Evolutionary conservation across 352 stramenopile genomes (phyloP).

Genomic region (Phytophthora agathidicida): DNA sequence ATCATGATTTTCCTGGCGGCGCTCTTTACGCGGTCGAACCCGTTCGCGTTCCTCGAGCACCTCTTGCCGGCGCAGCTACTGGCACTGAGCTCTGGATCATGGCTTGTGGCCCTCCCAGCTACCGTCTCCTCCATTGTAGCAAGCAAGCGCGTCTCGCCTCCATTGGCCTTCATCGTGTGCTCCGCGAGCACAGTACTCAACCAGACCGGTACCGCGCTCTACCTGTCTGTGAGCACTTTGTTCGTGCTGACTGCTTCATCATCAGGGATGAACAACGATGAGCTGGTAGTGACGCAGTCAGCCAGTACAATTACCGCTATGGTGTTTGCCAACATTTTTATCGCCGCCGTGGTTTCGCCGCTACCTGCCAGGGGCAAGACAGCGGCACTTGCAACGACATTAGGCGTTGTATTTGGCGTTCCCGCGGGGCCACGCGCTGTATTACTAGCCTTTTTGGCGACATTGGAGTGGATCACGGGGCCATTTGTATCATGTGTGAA

Average conservation of each 20-base stretch:
- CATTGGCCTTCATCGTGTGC: constrained; percentile 64
- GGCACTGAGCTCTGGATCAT: constrained; percentile 54
- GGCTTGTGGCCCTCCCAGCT: constrained; percentile 53
- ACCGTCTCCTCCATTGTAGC: constrained; percentile 58
- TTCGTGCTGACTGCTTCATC: constrained; percentile 49
- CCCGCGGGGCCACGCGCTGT: constrained; percentile 17
- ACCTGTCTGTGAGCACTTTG: constrained; percentile 50
- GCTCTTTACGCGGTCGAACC: constrained; percentile 54
- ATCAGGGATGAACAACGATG: constrained; percentile 14
- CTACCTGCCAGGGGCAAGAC: constrained; percentile 45
- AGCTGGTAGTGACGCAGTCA: constrained; percentile 28
- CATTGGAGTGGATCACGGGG: constrained; percentile 64
- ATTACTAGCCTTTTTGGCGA: constrained; percentile 49
- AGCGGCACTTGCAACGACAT: constrained; percentile 40
- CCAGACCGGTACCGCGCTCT: constrained; percentile 68
- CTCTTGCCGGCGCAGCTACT: constrained; percentile 57
- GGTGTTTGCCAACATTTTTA: constrained; percentile 45
- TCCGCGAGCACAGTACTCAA: constrained; percentile 52
- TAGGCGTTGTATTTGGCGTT: constrained; percentile 58
- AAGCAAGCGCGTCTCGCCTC: constrained; percentile 60
- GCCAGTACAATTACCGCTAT: constrained; percentile 35
- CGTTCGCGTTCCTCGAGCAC: constrained; percentile 49
- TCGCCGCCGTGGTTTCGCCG: constrained; percentile 44
- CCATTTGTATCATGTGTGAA: constrained; percentile 62
- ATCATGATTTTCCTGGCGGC: constrained; percentile 43